Base-by-base conservation (phyloP, 352 stramenopile species). In the Globisporangium alternatum region DNA sequence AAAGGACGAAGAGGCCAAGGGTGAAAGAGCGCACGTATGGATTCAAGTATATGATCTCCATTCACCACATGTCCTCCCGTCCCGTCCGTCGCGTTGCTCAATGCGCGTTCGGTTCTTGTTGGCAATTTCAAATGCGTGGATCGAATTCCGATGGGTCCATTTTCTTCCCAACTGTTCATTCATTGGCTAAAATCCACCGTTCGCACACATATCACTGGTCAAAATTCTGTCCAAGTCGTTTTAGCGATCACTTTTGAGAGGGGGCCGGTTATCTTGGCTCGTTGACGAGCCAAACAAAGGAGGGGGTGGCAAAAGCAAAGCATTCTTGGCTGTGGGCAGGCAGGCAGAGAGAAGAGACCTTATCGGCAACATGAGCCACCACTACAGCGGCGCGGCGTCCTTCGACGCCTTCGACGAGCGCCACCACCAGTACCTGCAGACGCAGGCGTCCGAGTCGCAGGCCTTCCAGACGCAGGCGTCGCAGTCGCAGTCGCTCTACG, bases 401-500 rank as follows among this genome's bases (percentile, higher is more conserved):
- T 87, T 85, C 56, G 70, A 71, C 48, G 76, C 67, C 52, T 84
- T 81, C 66, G 76, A 82, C 56, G 76, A 70, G 37, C 49, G 61
- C 30, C 63, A 68, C 63, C 63, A 68, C 48, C 56, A 83, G 62
- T 88, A 80, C 54, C 60, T 88, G 63, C 75, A 80, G 67, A 82
- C 76, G 70, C 78, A 70, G 62, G 45, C 52, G 39, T 19, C 31
- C 35, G 56, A 68, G 17, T 64, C 60, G 60, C 64, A 89, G 73
- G 64, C 64, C 6, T 81, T 77, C 65, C 69, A 74, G 61, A 76
- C 80, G 47, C 77, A 82, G 51, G 74, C 78, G 53, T 87, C 78
- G 58, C 77, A 76, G 66, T 64, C 70, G 48, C 68, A 68, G 67
- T 71, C 74, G 28, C 62, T 77, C 52, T 93, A 90, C 66, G 70